These are phyloP conservation scores for Heterobasidion irregulare DNA, from an alignment of 1,284 basidiomycete genomes.

Conservation along the genomic window DNA sequence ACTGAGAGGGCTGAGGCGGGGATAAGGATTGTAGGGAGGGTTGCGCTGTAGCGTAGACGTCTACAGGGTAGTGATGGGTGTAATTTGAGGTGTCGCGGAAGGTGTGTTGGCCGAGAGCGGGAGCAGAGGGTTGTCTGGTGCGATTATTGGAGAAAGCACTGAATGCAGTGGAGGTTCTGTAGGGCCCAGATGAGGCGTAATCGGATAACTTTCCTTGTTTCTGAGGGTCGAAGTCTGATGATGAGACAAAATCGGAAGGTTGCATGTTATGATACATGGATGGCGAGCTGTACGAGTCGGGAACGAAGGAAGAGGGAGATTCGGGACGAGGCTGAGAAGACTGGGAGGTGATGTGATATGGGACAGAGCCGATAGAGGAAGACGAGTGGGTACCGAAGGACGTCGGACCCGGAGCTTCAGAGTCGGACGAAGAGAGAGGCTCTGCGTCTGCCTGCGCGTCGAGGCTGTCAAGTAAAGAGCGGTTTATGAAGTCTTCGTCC, in stretches of 20 bases:
- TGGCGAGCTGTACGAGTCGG: constrained; percentile 23
- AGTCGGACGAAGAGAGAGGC: constrained; percentile 45
- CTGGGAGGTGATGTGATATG: constrained; percentile 41
- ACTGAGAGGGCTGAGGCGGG: constrained; percentile 9
- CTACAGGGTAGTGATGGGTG: constrained; percentile 18
- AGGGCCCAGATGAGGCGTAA: constrained; percentile 23
- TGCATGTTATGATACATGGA: constrained; percentile 41
- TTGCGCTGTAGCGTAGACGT: constrained; percentile 18
- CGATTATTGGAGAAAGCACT: constrained; percentile 24
- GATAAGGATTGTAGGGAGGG: constrained; percentile 12
- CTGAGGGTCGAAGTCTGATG: constrained; percentile 27
- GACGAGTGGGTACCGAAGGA: constrained; percentile 39
- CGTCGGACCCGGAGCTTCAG: constrained; percentile 39
- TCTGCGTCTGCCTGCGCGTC: constrained; percentile 76
- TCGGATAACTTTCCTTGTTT: constrained; percentile 33
- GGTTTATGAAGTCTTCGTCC: constrained; percentile 79
- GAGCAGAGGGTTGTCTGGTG: constrained; percentile 19
- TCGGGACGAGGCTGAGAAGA: constrained; percentile 33
- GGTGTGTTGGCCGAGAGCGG: constrained; percentile 11
- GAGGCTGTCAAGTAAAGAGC: constrained; percentile 69
- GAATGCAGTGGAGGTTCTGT: constrained; percentile 26
- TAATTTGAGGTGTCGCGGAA: constrained; percentile 26
- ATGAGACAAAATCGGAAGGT: constrained; percentile 27
- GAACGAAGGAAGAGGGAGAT: constrained; percentile 28
- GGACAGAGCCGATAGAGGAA: constrained; percentile 41